phyloP scores from a whole-genome alignment of 169 alveolate species.

The Plasmodium vivax region DNA sequence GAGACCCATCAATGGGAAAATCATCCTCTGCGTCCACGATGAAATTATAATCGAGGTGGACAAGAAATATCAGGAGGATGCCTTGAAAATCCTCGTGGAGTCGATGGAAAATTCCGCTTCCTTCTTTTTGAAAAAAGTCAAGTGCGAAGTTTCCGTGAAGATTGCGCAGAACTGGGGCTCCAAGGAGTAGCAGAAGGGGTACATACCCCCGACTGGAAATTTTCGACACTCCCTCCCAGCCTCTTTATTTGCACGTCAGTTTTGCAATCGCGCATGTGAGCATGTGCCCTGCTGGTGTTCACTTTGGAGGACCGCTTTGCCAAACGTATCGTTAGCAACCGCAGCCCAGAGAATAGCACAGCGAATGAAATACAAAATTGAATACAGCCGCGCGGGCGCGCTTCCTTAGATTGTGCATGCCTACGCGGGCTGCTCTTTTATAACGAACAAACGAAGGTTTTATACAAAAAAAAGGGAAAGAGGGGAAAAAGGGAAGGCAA shows the following conservation, averaged over 20 bases:
- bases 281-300: not conserved
- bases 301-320: not conserved
- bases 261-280: not conserved
- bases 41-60: conserved; percentile 88
- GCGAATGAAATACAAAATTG: conserved; percentile 17
- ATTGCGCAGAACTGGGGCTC: conserved; percentile 90
- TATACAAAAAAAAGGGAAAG: conserved; percentile 24
- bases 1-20: conserved; percentile 78
- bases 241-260: not conserved
- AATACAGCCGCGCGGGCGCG: not conserved
- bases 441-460: not conserved
- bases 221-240: not conserved
- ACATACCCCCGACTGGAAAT: not conserved
- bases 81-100: conserved; percentile 78
- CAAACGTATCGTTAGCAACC: not conserved
- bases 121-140: conserved; percentile 84
- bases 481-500: not conserved
- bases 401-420: not conserved
- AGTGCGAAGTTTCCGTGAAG: conserved; percentile 88
- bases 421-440: not conserved
- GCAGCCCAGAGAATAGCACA: not conserved
- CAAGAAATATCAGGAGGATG: conserved; percentile 83
- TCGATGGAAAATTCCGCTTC: conserved; percentile 89
- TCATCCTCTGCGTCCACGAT: conserved; percentile 88
- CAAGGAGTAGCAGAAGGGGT: conserved; percentile 70